Evolutionary conservation across 257 asterid species (phyloP).

Genomic region (Rauvolfia tetraphylla): DNA sequence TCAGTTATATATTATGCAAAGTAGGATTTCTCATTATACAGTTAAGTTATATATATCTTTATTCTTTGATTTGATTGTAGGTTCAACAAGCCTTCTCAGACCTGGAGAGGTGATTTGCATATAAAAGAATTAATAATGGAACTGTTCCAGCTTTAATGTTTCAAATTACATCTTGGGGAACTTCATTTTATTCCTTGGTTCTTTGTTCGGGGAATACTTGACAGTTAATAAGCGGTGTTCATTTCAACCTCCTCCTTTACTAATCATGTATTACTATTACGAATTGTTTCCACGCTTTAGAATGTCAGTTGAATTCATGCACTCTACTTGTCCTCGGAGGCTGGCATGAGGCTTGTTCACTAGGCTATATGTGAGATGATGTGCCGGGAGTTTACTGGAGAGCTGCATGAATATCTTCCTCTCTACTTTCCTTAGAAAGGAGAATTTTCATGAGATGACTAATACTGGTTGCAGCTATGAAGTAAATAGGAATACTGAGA

Average conservation of each 20-base stretch:
- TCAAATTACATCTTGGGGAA: neutral
- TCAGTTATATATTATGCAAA: neutral
- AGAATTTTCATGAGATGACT: neutral
- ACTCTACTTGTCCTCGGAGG: neutral
- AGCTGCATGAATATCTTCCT: neutral
- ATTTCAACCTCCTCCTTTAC: neutral
- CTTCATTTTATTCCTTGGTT: neutral
- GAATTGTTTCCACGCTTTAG: neutral
- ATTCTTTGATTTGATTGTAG: slow-evolving; percentile 38
- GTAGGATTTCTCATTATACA: neutral
- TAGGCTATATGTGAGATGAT: neutral
- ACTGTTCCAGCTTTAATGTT: slow-evolving; percentile 4
- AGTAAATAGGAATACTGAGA: neutral
- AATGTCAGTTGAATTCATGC: neutral
- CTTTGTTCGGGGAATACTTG: neutral
- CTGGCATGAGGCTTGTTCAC: neutral
- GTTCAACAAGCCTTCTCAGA: slow-evolving; percentile 72
- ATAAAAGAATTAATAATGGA: neutral
- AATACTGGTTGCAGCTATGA: neutral
- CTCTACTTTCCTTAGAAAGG: neutral
- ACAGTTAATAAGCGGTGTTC: neutral
- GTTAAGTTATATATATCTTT: neutral
- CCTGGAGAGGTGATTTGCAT: slow-evolving; percentile 65
- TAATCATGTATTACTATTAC: neutral
- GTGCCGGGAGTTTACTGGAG: neutral